Evolutionary conservation across 352 stramenopile genomes (phyloP).

Genomic region (Phytopythium kandeliae): DNA sequence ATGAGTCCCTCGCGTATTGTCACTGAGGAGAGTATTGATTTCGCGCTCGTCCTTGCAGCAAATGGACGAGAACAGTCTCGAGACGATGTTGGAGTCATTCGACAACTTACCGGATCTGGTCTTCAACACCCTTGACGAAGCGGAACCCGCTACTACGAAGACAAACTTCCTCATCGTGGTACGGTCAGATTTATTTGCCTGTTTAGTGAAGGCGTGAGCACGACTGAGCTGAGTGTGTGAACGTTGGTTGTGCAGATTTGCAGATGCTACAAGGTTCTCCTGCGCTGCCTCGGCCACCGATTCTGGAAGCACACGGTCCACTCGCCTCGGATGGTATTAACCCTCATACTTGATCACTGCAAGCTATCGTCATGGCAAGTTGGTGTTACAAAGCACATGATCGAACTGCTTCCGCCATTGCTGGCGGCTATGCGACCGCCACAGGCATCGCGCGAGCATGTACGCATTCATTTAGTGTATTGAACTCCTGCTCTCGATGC

Average conservation of each 20-base stretch:
- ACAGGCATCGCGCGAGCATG: slow-evolving; percentile 29
- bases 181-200: slow-evolving; percentile 4
- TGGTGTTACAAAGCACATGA: slow-evolving; percentile 77
- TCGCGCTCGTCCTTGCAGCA: slow-evolving; percentile 23
- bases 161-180: slow-evolving; percentile 77
- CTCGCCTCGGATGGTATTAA: slow-evolving; percentile 51
- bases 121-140: slow-evolving; percentile 80
- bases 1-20: background rate
- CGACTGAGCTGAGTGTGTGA: background rate
- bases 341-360: slow-evolving; percentile 72
- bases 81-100: slow-evolving; percentile 78
- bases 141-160: slow-evolving; percentile 53
- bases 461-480: background rate
- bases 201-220: background rate
- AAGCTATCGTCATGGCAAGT: slow-evolving; percentile 52
- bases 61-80: slow-evolving; percentile 75
- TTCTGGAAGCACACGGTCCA: slow-evolving; percentile 85
- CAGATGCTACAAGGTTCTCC: slow-evolving; percentile 73
- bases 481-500: background rate
- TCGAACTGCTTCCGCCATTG: slow-evolving; percentile 64
- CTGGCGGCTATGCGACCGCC: slow-evolving; percentile 64
- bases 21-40: background rate
- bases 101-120: slow-evolving; percentile 83
- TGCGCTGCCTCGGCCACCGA: slow-evolving; percentile 67
- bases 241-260: slow-evolving; percentile 37